Conservation (phyloP, 768 basidiomycete species). For the Pleurotus giganteus region DNA sequence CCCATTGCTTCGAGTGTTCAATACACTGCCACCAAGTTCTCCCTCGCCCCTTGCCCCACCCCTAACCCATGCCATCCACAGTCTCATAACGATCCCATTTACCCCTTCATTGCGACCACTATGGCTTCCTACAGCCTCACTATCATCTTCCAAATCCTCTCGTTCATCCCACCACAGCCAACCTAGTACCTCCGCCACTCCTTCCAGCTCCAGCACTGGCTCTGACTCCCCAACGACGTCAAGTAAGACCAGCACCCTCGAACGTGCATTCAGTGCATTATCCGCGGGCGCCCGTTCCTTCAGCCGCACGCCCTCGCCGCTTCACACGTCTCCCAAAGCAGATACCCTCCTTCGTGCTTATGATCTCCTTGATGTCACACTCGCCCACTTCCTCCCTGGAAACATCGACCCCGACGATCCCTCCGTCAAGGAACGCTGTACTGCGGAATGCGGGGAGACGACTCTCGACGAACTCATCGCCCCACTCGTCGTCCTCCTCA, state of each 20-base stretch:
- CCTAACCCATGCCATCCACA: slow-evolving; percentile 78
- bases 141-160: slow-evolving; percentile 21
- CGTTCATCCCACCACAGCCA: slow-evolving; percentile 28
- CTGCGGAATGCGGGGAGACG: slow-evolving; percentile 47
- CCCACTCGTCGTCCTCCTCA: slow-evolving; percentile 75
- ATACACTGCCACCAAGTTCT: slow-evolving; percentile 58
- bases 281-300: slow-evolving; percentile 49
- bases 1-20: slow-evolving; percentile 69
- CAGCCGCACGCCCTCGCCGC: slow-evolving; percentile 47
- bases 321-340: slow-evolving; percentile 23
- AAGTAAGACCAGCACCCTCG: slow-evolving; percentile 46
- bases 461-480: slow-evolving; percentile 75
- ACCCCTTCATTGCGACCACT: slow-evolving; percentile 47
- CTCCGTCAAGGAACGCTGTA: slow-evolving; percentile 51
- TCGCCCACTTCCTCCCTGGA: slow-evolving; percentile 66
- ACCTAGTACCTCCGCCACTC: slow-evolving; percentile 25
- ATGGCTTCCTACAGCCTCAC: slow-evolving; percentile 57
- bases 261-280: slow-evolving; percentile 57
- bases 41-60: slow-evolving; percentile 68
- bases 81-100: slow-evolving; percentile 77
- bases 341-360: slow-evolving; percentile 65
- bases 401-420: slow-evolving; percentile 61
- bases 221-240: no score
- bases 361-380: slow-evolving; percentile 62
- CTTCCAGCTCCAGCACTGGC: no score